A percentile compares a stretch with the other conserved stretches of the same genome.
phyloP scores from a whole-genome alignment of 768 basidiomycete species.

The Termitomyces sp. region DNA sequence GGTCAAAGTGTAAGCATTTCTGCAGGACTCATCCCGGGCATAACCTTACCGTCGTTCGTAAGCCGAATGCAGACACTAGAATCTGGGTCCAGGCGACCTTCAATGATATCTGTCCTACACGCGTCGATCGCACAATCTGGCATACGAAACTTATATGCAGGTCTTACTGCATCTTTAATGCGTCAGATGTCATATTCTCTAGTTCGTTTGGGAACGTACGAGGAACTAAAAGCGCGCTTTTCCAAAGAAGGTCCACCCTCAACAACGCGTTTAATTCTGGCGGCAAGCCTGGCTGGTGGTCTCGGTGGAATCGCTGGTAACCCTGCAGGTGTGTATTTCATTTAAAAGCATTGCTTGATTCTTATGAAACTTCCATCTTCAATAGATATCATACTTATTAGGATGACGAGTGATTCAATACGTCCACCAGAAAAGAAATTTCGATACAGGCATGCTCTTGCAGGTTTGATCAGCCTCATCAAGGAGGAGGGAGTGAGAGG shows the following conservation, averaged over 20 bases:
- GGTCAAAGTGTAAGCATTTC: slow-evolving; percentile 67
- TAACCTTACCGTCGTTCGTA: slow-evolving; percentile 2
- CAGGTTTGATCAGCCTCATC: slow-evolving; percentile 61
- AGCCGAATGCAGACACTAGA: slow-evolving; percentile 81
- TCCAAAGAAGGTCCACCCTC: slow-evolving; percentile 48
- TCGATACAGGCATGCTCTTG: slow-evolving; percentile 74
- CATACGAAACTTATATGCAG: slow-evolving; percentile 71
- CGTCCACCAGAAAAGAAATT: slow-evolving; percentile 71
- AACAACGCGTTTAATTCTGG: slow-evolving; percentile 48
- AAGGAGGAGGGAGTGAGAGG: slow-evolving; percentile 67
- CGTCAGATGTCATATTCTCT: slow-evolving; percentile 92
- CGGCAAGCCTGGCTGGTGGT: slow-evolving; percentile 70
- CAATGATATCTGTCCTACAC: slow-evolving; percentile 60
- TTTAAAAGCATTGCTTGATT: background rate
- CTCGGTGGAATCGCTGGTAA: slow-evolving; percentile 84
- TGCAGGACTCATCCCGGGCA: background rate
- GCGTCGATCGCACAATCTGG: slow-evolving; percentile 64
- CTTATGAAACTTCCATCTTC: slow-evolving; percentile 1
- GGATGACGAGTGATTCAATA: slow-evolving; percentile 86
- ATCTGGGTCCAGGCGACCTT: slow-evolving; percentile 48
- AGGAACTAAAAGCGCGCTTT: slow-evolving; percentile 61
- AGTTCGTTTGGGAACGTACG: slow-evolving; percentile 79
- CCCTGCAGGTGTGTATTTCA: slow-evolving; percentile 50
- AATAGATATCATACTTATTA: slow-evolving; percentile 65
- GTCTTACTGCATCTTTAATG: slow-evolving; percentile 76